Evolutionary conservation across 2,329 filamentous ascomycete species (phyloP).

Genomic region (Fusarium sp.): DNA sequence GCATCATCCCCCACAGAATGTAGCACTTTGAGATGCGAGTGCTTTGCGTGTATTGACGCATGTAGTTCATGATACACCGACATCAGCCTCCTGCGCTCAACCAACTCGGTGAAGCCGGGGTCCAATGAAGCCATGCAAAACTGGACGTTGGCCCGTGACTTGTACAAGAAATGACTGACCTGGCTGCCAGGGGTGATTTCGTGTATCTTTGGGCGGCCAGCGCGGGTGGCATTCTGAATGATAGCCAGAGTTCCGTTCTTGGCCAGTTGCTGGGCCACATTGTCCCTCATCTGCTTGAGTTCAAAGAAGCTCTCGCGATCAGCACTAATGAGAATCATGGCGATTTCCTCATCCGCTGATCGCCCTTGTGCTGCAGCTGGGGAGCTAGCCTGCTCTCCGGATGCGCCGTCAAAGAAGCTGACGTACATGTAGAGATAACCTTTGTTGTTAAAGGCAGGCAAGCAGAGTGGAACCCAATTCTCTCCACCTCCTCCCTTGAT

Average conservation of each 20-base stretch:
- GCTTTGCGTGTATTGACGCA: constrained; percentile 84
- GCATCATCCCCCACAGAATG: constrained; percentile 81
- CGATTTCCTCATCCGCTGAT: constrained; percentile 82
- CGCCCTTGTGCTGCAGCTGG: constrained; percentile 71
- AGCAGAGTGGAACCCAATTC: constrained; percentile 96
- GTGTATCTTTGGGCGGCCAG: constrained; percentile 77
- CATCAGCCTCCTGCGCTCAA: constrained; percentile 79
- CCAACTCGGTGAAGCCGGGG: constrained; percentile 70
- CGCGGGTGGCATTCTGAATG: constrained; percentile 77
- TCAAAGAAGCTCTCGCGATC: constrained; percentile 95
- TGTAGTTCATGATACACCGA: constrained; percentile 89
- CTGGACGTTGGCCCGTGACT: constrained; percentile 93
- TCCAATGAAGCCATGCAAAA: constrained; percentile 90
- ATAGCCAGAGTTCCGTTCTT: constrained; percentile 80
- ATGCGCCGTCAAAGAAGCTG: constrained; percentile 81
- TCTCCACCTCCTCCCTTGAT: constrained; percentile 92
- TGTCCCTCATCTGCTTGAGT: constrained; percentile 78
- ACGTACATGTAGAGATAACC: constrained; percentile 99
- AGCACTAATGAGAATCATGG: constrained; percentile 90
- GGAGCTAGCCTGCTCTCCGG: constrained; percentile 55
- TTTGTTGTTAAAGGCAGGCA: constrained; percentile 96
- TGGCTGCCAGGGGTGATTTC: constrained; percentile 85
- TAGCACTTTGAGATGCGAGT: constrained; percentile 86
- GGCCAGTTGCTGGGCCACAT: constrained; percentile 75
- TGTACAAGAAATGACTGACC: constrained; percentile 94